These are phyloP conservation scores for Cercospora nicotianae DNA, from an alignment of 2,329 filamentous ascomycete species.

Conservation along the genomic window DNA sequence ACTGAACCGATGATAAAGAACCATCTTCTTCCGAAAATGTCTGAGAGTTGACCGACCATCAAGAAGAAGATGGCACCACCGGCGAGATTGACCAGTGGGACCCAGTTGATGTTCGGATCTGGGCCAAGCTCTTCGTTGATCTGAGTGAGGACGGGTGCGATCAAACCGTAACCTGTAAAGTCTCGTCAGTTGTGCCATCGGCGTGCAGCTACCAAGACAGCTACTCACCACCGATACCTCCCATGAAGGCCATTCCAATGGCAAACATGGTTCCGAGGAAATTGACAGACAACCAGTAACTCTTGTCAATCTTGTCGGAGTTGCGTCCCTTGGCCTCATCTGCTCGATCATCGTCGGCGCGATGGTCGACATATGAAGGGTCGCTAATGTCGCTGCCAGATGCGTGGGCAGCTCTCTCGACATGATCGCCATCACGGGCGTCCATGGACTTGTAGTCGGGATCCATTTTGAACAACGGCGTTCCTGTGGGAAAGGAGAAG, in stretches of 20 bases:
- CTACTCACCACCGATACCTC: slow-evolving; percentile 31
- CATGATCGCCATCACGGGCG: slow-evolving; percentile 16
- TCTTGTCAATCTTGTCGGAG: slow-evolving; percentile 28
- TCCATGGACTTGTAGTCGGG: neutral
- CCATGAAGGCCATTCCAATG: slow-evolving; percentile 32
- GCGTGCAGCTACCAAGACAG: neutral
- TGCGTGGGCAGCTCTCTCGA: slow-evolving; percentile 16
- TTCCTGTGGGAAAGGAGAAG: neutral
- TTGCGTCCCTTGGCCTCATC: slow-evolving; percentile 30
- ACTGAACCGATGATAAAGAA: slow-evolving; percentile 41
- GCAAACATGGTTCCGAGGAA: slow-evolving; percentile 31
- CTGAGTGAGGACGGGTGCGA: slow-evolving; percentile 28
- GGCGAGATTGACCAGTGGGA: slow-evolving; percentile 39
- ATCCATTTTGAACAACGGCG: neutral
- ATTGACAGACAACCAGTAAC: slow-evolving; percentile 31
- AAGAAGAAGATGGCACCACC: slow-evolving; percentile 42
- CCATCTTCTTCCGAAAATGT: slow-evolving; percentile 42
- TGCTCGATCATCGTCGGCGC: slow-evolving; percentile 29
- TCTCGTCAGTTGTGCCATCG: neutral
- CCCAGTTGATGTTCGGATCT: slow-evolving; percentile 42
- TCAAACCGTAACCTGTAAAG: slow-evolving; percentile 28
- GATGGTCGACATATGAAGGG: slow-evolving; percentile 25
- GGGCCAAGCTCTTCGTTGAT: slow-evolving; percentile 44
- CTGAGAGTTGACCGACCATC: slow-evolving; percentile 41
- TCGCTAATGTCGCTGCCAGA: slow-evolving; percentile 13